Percentiles rank a stretch among this genome's conserved stretches.
These are phyloP conservation scores for Coprinopsis sp. DNA, from an alignment of 768 basidiomycete species.

Conservation along the genomic window DNA sequence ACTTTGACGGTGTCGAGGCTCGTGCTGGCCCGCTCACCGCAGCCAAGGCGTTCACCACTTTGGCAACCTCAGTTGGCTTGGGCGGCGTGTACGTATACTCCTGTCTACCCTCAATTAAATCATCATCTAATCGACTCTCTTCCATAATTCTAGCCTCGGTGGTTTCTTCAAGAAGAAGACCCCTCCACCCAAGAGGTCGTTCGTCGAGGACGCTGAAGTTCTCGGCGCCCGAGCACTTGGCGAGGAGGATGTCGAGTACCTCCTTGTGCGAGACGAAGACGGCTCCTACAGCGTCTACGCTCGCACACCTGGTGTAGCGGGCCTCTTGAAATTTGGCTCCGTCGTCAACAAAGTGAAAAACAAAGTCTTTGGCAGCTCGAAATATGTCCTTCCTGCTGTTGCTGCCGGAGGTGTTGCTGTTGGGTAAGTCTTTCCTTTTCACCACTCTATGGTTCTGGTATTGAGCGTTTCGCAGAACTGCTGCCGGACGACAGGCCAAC, in stretches of 20 bases:
- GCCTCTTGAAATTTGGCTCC: neutral
- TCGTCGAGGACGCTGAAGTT: neutral
- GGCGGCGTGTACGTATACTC: neutral
- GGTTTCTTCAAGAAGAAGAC: neutral
- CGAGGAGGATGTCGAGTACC: neutral
- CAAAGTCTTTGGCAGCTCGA: neutral
- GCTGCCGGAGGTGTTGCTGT: neutral
- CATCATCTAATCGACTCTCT: neutral
- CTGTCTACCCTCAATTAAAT: neutral
- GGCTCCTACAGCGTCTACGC: neutral
- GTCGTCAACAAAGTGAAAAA: neutral
- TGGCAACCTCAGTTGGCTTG: neutral
- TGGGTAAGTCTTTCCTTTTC: constrained; percentile 1
- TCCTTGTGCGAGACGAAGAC: neutral
- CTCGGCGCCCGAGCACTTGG: neutral
- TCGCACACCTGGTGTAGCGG: neutral
- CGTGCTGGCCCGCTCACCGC: neutral
- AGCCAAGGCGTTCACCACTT: neutral
- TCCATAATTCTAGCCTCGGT: neutral
- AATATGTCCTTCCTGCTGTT: neutral
- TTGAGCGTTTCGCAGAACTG: no score
- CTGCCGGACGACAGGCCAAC: no score
- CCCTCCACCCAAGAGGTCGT: neutral
- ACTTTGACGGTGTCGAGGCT: neutral
- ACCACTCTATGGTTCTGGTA: no score